Conservation (phyloP, 2,329 filamentous ascomycete genomes). For the Pezicula radicicola region DNA sequence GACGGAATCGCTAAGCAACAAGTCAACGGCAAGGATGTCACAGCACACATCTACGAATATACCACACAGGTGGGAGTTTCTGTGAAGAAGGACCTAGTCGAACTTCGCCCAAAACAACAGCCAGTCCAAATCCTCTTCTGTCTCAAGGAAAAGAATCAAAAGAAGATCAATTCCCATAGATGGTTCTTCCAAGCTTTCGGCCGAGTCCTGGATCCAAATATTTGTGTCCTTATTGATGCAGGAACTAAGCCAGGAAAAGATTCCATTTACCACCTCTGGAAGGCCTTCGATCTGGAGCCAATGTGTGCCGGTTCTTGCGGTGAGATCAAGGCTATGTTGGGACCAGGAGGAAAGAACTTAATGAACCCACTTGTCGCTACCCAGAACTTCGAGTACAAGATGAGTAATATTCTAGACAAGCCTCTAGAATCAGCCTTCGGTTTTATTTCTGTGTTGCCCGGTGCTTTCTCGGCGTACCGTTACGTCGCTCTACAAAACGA, state of each 20-base stretch:
- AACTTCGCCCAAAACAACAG: conserved; percentile 79
- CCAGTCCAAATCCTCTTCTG: conserved; percentile 98
- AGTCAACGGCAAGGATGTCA: conserved; percentile 94
- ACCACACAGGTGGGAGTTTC: conserved; percentile 83
- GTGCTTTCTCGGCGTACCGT: conserved; percentile 97
- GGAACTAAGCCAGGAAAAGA: conserved; percentile 92
- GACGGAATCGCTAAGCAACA: conserved; percentile 98
- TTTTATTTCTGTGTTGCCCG: conserved; percentile 94
- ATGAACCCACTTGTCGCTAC: conserved; percentile 92
- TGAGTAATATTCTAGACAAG: conserved; percentile 99
- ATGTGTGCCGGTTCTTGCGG: conserved; percentile 97
- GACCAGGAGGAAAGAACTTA: conserved; percentile 77
- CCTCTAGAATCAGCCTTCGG: conserved; percentile 95
- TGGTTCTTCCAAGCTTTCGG: conserved; percentile 99
- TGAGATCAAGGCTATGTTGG: conserved; percentile 98
- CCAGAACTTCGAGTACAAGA: conserved; percentile 99
- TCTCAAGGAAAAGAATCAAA: conserved; percentile 98
- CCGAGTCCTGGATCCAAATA: conserved; percentile 86
- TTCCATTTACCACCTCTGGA: conserved; percentile 98
- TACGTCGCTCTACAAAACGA: conserved; percentile 95
- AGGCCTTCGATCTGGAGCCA: conserved; percentile 94
- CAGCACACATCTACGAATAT: conserved; percentile 96
- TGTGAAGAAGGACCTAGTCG: conserved; percentile 86
- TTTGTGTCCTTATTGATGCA: conserved; percentile 93
- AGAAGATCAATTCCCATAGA: conserved; percentile 99